Conservation (phyloP, 2,329 filamentous ascomycete species). For the Penicillium sp. region DNA sequence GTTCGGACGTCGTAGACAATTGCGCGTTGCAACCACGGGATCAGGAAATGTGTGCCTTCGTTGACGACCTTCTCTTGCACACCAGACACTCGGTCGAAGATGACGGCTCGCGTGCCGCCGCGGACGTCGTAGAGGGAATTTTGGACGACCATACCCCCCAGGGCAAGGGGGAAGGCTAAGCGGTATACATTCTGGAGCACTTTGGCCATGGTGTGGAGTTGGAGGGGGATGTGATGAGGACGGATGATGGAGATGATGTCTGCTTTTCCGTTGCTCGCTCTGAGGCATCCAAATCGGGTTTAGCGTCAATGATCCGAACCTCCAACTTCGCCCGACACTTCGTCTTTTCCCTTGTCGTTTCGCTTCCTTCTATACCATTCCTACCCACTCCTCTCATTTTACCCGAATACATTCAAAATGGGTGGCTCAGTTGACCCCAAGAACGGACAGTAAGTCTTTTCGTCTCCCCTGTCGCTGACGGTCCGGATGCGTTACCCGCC, state of each 20-base stretch:
- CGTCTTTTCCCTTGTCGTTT: conserved; percentile 28
- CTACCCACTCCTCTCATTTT: conserved; percentile 17
- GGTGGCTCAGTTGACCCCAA: conserved; percentile 43
- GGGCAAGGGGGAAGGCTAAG: conserved; percentile 69
- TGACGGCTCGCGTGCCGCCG: conserved; percentile 90
- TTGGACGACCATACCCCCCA: conserved; percentile 68
- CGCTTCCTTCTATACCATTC: conserved; percentile 14
- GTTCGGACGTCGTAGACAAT: conserved; percentile 97
- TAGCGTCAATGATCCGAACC: conserved; percentile 31
- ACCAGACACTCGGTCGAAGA: conserved; percentile 91
- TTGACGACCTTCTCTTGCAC: conserved; percentile 91
- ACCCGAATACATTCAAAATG: conserved; percentile 34
- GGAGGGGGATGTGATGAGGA: conserved; percentile 15
- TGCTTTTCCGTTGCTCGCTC: conserved; percentile 34
- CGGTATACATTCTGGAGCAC: conserved; percentile 39
- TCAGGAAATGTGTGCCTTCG: conserved; percentile 94
- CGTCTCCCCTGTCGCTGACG: conserved; percentile 2
- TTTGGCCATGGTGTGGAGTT: conserved; percentile 46
- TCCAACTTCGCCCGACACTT: conserved; percentile 37
- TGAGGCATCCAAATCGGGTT: conserved; percentile 30
- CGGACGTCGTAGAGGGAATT: conserved; percentile 95
- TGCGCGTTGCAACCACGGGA: conserved; percentile 93
- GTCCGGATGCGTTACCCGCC: conserved; percentile 23
- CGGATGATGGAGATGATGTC: conserved; percentile 34
- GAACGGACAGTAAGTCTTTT: conserved; percentile 45